A percentile compares a stretch with the other conserved stretches of the same genome.
phyloP scores from a whole-genome alignment of 345 rosid species.

The Citrus sp. region DNA sequence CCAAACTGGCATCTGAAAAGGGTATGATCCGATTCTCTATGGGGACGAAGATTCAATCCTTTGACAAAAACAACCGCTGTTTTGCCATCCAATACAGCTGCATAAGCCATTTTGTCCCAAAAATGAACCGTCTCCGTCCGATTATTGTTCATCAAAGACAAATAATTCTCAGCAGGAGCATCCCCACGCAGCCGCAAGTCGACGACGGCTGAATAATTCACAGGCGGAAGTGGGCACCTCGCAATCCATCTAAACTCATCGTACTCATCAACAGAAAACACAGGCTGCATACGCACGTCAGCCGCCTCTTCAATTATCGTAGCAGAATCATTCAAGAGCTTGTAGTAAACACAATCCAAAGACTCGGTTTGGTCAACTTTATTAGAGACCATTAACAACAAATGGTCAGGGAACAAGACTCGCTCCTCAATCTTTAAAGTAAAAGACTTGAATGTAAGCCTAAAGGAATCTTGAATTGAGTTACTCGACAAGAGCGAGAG shows the following conservation, averaged over 20 bases:
- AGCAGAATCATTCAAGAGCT: not conserved
- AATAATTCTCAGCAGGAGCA: conserved; percentile 7
- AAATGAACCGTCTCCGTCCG: conserved; percentile 34
- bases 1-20: conserved; percentile 71
- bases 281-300: conserved; percentile 22
- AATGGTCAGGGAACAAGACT: conserved; percentile 79
- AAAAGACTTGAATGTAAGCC: conserved; percentile 16
- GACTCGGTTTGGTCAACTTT: conserved; percentile 23
- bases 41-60: conserved; percentile 88
- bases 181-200: conserved; percentile 48
- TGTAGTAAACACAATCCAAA: conserved; percentile 63
- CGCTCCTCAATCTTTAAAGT: conserved; percentile 48
- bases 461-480: conserved; percentile 41
- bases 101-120: conserved; percentile 78
- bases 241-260: conserved; percentile 56
- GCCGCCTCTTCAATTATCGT: conserved; percentile 15
- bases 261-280: conserved; percentile 54
- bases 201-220: conserved; percentile 55
- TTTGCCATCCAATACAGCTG: conserved; percentile 61
- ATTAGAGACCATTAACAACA: conserved; percentile 52
- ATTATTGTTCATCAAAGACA: conserved; percentile 27
- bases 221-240: conserved; percentile 67
- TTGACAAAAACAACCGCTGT: conserved; percentile 76
- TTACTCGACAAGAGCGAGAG: conserved; percentile 48
- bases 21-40: conserved; percentile 58